Conservation (phyloP, 1,139 yeast genomes). For the Pichia sp. region DNA sequence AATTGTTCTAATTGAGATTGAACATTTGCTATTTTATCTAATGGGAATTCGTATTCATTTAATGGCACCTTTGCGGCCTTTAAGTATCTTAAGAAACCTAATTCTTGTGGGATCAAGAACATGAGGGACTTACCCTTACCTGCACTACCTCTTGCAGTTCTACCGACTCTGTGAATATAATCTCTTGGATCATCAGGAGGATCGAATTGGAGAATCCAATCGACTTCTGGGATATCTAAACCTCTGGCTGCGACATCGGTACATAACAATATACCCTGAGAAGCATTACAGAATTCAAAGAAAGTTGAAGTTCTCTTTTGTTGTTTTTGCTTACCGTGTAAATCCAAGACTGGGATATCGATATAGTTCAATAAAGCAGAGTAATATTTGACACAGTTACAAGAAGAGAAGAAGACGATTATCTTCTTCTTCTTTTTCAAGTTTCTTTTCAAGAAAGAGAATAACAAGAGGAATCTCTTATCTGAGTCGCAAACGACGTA, state of each 20-base stretch:
- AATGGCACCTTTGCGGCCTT: conserved; percentile 97
- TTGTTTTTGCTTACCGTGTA: conserved; percentile 98
- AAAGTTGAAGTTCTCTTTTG: conserved; percentile 97
- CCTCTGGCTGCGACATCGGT: conserved; percentile 99
- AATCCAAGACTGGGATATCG: conserved; percentile 91
- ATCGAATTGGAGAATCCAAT: conserved; percentile 96
- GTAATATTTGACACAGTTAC: conserved; percentile 95
- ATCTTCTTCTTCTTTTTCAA: conserved; percentile 89
- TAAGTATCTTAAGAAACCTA: conserved; percentile 90
- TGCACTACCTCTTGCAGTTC: conserved; percentile 93
- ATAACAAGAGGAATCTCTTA: conserved; percentile 83
- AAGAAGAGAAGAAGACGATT: conserved; percentile 92
- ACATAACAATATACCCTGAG: conserved; percentile 87
- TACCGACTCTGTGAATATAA: conserved; percentile 96
- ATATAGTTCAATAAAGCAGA: conserved; percentile 94
- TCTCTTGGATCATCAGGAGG: conserved; percentile 99
- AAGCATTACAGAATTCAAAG: conserved; percentile 97
- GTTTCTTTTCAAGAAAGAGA: conserved; percentile 91
- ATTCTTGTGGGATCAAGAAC: conserved; percentile 92
- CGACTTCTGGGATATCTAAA: conserved; percentile 94
- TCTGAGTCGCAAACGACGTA: conserved; percentile 97
- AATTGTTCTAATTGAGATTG: conserved; percentile 91
- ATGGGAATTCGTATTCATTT: conserved; percentile 95
- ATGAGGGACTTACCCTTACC: conserved; percentile 93
- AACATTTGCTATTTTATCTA: conserved; percentile 90